A percentile compares a stretch with the other conserved stretches of the same genome.
These are phyloP conservation scores for Alternaria sp. DNA, from an alignment of 2,329 filamentous ascomycete species.

Conservation along the genomic window DNA sequence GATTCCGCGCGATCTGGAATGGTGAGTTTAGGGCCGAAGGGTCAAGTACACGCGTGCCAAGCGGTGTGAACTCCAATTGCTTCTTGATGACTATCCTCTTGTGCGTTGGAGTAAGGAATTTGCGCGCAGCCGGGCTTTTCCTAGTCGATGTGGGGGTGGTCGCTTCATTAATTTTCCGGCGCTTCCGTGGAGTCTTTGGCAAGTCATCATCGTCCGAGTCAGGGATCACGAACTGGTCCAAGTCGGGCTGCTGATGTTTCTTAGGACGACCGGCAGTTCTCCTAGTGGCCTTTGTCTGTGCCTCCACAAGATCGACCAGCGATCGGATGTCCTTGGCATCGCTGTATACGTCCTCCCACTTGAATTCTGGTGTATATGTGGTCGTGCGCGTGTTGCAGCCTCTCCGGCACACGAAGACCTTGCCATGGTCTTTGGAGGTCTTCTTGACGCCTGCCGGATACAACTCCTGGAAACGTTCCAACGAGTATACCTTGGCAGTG, in stretches of 20 bases:
- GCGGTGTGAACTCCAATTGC: slow-evolving; percentile 89
- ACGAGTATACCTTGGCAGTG: slow-evolving; percentile 80
- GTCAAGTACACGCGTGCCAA: slow-evolving; percentile 86
- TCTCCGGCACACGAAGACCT: slow-evolving; percentile 86
- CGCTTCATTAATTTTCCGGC: slow-evolving; percentile 54
- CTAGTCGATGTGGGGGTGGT: slow-evolving; percentile 53
- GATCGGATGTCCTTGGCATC: slow-evolving; percentile 70
- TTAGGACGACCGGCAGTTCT: slow-evolving; percentile 52
- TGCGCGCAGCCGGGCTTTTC: slow-evolving; percentile 56
- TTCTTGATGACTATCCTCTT: slow-evolving; percentile 80
- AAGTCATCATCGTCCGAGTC: slow-evolving; percentile 50
- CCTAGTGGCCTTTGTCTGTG: slow-evolving; percentile 74
- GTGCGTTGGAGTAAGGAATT: slow-evolving; percentile 67
- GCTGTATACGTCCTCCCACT: slow-evolving; percentile 84
- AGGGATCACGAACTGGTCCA: slow-evolving; percentile 53
- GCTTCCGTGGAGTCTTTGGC: slow-evolving; percentile 56
- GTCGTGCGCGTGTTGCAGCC: slow-evolving; percentile 89
- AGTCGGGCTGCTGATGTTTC: slow-evolving; percentile 42
- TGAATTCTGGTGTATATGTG: slow-evolving; percentile 89
- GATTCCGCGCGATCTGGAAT: slow-evolving; percentile 86
- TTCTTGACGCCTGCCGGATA: slow-evolving; percentile 80
- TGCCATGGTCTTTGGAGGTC: slow-evolving; percentile 76
- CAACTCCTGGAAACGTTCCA: slow-evolving; percentile 67
- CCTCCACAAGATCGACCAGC: slow-evolving; percentile 71
- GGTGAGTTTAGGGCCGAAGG: slow-evolving; percentile 81